Conservation (phyloP, 176 grass and related monocot genomes). For the Hsuehochloa calcarea region DNA sequence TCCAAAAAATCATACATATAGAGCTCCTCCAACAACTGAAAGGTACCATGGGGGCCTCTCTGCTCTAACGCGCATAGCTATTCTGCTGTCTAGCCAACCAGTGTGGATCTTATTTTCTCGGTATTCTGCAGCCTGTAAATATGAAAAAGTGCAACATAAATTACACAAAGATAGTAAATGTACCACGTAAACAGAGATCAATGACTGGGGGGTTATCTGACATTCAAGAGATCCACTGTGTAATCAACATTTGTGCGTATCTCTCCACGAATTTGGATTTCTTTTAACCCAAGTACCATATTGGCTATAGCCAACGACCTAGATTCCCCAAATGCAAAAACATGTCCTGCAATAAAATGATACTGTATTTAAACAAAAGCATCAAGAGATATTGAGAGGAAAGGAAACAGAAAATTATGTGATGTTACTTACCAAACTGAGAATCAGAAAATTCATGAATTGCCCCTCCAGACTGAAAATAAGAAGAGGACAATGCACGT, state of each 20-base stretch:
- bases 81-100: slow-evolving; percentile 98
- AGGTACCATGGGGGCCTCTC: slow-evolving; percentile 99
- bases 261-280: slow-evolving; percentile 98
- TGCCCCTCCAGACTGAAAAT: slow-evolving; percentile 90
- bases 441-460: slow-evolving; percentile 99
- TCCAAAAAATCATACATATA: slow-evolving; percentile 70
- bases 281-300: slow-evolving; percentile 98
- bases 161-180: slow-evolving; percentile 7
- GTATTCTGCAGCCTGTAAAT: slow-evolving; percentile 67
- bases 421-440: slow-evolving; percentile 76
- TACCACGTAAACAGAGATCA: slow-evolving; percentile 19
- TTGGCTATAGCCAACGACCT: slow-evolving; percentile 93
- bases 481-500: slow-evolving; percentile 24
- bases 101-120: slow-evolving; percentile 98
- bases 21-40: slow-evolving; percentile 92
- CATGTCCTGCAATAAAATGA: slow-evolving; percentile 66
- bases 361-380: slow-evolving; percentile 27
- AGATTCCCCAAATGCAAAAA: slow-evolving; percentile 99
- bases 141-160: slow-evolving; percentile 26
- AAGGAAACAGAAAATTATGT: background rate
- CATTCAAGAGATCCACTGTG: slow-evolving; percentile 98
- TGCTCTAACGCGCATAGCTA: slow-evolving; percentile 98
- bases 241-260: slow-evolving; percentile 99
- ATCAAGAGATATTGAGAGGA: slow-evolving; percentile 11
- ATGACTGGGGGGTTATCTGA: slow-evolving; percentile 46